Evolutionary conservation across 139 green algal genomes (phyloP), one percentile per base, ranked within the genome.

Genomic region (Chloropicon primus): DNA sequence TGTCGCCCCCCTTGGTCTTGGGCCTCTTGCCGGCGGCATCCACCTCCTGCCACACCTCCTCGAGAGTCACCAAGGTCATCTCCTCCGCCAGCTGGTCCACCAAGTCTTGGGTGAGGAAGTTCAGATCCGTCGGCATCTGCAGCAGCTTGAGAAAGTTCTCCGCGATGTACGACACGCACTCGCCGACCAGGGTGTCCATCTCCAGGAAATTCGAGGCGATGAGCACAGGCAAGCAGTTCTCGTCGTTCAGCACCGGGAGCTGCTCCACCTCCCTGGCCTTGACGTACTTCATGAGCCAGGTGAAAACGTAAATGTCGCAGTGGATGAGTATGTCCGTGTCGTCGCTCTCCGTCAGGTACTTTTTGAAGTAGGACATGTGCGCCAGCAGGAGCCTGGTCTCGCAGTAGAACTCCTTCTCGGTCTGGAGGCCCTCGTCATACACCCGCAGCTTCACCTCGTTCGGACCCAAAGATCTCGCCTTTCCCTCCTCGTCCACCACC

Each of bases 251-350:
- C 2, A 10, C 23, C 22, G 76, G 53, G 2, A 25, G 76, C 5
- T 75, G 22, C 10, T 24, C 26, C 41, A 24, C 41, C 10, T 28
- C 10, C 10, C 10, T 10, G 10, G 74, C n/a, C 24, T 79, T 79
- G 54, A 27, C 76, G 76, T 79, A 79, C 5, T 25, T 41, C 76
- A 79, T 54, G 41, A 79, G 76, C 76, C 76, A 79, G 26, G 76
- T 25, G 29, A 79, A 79, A 23, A 79, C 76, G 26, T 54, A 26
- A 53, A 79, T 73, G 29, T 79, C 76, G 76, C 76, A 79, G 54
- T 79, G 76, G 41, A 79, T 62, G 22, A 27, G 53, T 17, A 79
- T 79, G 10, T 79, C 76, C 2, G 73, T 62, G 53, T 79, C 76
- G 17, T 79, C 22, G 23, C 41, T 26, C 53, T 29, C 5, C 26